Evolutionary conservation across 805 yeast species (phyloP).

Genomic region (Yamadazyma philogaea): DNA sequence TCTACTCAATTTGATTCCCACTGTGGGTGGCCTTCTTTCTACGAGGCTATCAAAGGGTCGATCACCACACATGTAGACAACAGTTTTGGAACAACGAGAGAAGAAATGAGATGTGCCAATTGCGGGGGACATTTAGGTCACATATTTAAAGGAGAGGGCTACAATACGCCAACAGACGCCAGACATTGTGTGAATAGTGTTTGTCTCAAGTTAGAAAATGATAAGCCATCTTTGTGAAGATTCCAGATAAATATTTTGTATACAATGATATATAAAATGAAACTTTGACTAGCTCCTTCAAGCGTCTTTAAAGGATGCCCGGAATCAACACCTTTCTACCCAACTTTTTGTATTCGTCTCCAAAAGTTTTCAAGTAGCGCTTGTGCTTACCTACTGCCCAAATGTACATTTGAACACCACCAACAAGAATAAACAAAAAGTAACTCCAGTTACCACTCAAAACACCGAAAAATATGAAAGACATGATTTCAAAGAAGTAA

Average conservation of each 20-base stretch:
- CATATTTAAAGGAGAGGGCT: constrained; percentile 92
- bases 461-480: constrained; percentile 71
- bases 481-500: constrained; percentile 79
- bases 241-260: background rate
- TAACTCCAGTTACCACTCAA: constrained; percentile 78
- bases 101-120: constrained; percentile 80
- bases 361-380: constrained; percentile 63
- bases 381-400: constrained; percentile 91
- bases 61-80: constrained; percentile 59
- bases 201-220: constrained; percentile 58
- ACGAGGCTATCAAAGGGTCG: constrained; percentile 82
- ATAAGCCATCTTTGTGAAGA: background rate
- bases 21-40: constrained; percentile 99
- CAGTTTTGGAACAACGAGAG: constrained; percentile 74
- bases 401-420: constrained; percentile 77
- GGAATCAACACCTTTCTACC: constrained; percentile 78
- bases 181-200: constrained; percentile 94
- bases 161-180: constrained; percentile 78
- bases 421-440: constrained; percentile 64
- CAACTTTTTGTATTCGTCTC: constrained; percentile 72
- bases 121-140: constrained; percentile 98
- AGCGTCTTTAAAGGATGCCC: constrained; percentile 46
- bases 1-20: constrained; percentile 81
- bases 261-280: too few species aligned
- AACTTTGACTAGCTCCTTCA: background rate